Evolutionary conservation across 2,329 filamentous ascomycete species (phyloP), one percentile per base, ranked within the genome.

Genomic region (Cytospora mali): DNA sequence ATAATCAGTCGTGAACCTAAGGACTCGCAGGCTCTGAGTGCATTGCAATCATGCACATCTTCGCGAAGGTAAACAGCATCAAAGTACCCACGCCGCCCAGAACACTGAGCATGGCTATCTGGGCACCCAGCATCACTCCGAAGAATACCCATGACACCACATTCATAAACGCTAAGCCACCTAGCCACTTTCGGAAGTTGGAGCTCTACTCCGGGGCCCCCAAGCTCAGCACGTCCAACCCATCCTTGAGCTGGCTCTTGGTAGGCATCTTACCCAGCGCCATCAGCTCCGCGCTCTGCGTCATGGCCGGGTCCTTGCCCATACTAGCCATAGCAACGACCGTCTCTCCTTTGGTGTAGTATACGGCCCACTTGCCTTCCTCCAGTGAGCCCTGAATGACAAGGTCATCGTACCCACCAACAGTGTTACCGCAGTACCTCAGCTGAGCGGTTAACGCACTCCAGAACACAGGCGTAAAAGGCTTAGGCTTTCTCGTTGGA

Each of bases 381-480:
- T 88, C 88, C 0, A 88, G 86, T 68, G 91, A 85, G 14, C 94
- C 94, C 56, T 90, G 84, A 13, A 99, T 69, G 1, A 98, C 82
- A 5, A 97, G 72, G 69, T 96, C 93, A 72, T 99, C 95, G 79
- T 86, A 98, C 0, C 94, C 94, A 59, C 86, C 69, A 51, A 81
- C 77, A 0, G 93, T 92, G 78, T 94, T 95, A 14, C 95, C 95
- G 72, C 93, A 97, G 81, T 99, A 99, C 52, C 95, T 86, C 70
- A 99, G 77, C 77, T 99, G 95, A 6, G 88, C 84, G 6, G 93
- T 92, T 6, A 99, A 79, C 0, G 95, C 95, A 1, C 92, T 97
- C 95, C 95, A 99, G 81, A 99, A 99, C 56, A 99, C 85, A 0
- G 95, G 95, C 62, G 95, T 94, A 76, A 97, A 97, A 2, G 85